Percentiles rank a stretch among this genome's conserved stretches.
phyloP scores from a whole-genome alignment of 345 rosid genomes.

The Kandelia obovata region DNA sequence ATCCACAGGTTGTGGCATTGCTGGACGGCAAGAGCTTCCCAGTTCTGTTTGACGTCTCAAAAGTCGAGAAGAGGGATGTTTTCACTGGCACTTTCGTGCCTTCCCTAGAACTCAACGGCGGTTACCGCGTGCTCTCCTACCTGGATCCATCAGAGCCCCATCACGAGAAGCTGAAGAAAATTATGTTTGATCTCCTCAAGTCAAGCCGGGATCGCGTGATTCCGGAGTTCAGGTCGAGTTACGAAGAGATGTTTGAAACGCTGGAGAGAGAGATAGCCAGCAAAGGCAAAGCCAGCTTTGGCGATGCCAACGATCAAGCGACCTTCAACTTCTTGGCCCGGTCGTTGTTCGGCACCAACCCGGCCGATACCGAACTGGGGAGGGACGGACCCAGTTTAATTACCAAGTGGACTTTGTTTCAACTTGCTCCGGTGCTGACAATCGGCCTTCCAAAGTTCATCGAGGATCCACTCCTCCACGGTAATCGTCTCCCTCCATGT shows the following conservation, averaged over 20 bases:
- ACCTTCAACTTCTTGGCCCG: slow-evolving; percentile 66
- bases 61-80: slow-evolving; percentile 78
- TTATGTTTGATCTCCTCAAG: slow-evolving; percentile 61
- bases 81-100: slow-evolving; percentile 94
- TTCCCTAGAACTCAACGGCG: slow-evolving; percentile 77
- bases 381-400: slow-evolving; percentile 59
- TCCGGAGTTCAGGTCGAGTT: slow-evolving; percentile 65
- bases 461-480: slow-evolving; percentile 55
- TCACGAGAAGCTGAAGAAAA: slow-evolving; percentile 64
- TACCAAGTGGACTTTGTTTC: slow-evolving; percentile 65
- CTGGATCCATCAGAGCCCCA: slow-evolving; percentile 83
- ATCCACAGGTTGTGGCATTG: slow-evolving; percentile 63
- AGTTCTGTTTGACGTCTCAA: slow-evolving; percentile 62
- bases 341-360: slow-evolving; percentile 50
- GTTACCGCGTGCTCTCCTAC: slow-evolving; percentile 70
- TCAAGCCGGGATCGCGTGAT: slow-evolving; percentile 52
- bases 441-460: slow-evolving; percentile 56
- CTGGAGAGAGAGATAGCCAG: slow-evolving; percentile 53
- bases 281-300: slow-evolving; percentile 57
- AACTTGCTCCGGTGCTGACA: slow-evolving; percentile 49
- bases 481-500: slow-evolving; percentile 55
- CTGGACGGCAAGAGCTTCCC: slow-evolving; percentile 96
- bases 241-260: slow-evolving; percentile 43
- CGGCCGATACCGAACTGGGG: slow-evolving; percentile 55
- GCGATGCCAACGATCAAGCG: slow-evolving; percentile 48